A percentile compares a stretch with the other conserved stretches of the same genome.
Conservation (phyloP, 768 basidiomycete genomes). For the Steccherinum ochraceum region DNA sequence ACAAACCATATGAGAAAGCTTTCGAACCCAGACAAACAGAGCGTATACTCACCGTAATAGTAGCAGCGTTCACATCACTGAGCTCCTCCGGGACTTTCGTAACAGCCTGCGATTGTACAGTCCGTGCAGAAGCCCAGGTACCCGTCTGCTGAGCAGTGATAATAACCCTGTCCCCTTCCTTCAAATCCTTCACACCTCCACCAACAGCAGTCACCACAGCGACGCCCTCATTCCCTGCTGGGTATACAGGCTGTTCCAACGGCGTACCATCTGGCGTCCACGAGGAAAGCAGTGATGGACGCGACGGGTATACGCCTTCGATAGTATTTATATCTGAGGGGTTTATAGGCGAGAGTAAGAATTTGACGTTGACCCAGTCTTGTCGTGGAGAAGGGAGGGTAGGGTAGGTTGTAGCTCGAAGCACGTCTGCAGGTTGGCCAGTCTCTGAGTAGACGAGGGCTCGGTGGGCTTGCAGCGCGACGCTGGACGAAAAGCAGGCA, state of each 20-base stretch:
- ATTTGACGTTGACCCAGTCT: slow-evolving; percentile 57
- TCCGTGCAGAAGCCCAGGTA: slow-evolving; percentile 62
- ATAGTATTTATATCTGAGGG: slow-evolving; percentile 79
- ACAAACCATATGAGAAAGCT: background rate
- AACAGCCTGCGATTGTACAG: slow-evolving; percentile 49
- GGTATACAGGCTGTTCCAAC: slow-evolving; percentile 36
- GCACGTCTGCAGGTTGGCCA: slow-evolving; percentile 59
- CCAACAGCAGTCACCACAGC: slow-evolving; percentile 62
- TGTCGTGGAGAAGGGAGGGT: slow-evolving; percentile 46
- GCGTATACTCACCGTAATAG: slow-evolving; percentile 50
- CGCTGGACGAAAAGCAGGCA: background rate
- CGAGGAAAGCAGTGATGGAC: slow-evolving; percentile 36
- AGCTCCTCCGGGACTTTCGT: slow-evolving; percentile 51
- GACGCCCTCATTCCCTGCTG: slow-evolving; percentile 76
- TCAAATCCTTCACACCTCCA: slow-evolving; percentile 39
- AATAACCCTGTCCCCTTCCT: slow-evolving; percentile 67
- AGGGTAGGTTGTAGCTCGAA: slow-evolving; percentile 47
- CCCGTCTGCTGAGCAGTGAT: slow-evolving; percentile 65
- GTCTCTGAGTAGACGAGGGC: slow-evolving; percentile 58
- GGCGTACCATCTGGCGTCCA: slow-evolving; percentile 25
- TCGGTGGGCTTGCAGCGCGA: slow-evolving; percentile 28
- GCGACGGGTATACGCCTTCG: slow-evolving; percentile 76
- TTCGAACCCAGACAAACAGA: background rate
- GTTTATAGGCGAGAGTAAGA: slow-evolving; percentile 71
- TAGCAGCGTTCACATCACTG: slow-evolving; percentile 64